phyloP scores from a whole-genome alignment of 331 rosid genomes.

The Dryas integrifolia region DNA sequence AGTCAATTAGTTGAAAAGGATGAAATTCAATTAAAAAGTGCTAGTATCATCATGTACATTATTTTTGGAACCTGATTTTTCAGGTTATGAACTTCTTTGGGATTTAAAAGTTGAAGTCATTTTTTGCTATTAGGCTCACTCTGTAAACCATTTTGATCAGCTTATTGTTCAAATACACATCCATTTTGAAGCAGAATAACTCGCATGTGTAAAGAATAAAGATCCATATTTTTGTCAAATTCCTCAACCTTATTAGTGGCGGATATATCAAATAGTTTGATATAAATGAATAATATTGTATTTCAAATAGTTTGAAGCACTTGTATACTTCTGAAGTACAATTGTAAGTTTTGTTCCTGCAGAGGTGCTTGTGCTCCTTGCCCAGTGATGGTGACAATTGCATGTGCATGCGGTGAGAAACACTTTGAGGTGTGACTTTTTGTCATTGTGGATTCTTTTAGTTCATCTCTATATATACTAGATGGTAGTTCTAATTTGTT shows the following conservation, averaged over 20 bases:
- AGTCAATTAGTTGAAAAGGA: too few species aligned
- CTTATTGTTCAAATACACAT: background rate
- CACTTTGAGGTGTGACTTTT: constrained; percentile 76
- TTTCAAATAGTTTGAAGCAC: background rate
- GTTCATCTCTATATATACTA: background rate
- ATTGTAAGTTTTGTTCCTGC: constrained; percentile 43
- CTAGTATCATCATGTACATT: too few species aligned
- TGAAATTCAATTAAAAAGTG: too few species aligned
- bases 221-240: too few species aligned
- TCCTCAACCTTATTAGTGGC: too few species aligned
- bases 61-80: too few species aligned
- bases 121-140: too few species aligned
- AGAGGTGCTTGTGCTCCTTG: constrained; percentile 99
- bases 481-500: background rate
- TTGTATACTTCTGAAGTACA: background rate
- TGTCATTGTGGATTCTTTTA: constrained; percentile 13
- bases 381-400: constrained; percentile 88
- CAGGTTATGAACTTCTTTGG: too few species aligned
- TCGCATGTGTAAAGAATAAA: background rate
- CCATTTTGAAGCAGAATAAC: background rate
- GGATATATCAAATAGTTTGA: too few species aligned
- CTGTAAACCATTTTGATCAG: background rate
- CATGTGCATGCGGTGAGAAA: constrained; percentile 88
- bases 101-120: too few species aligned
- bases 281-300: background rate